Conservation (phyloP, 176 grass and related monocot species). For the Carex pumila region DNA sequence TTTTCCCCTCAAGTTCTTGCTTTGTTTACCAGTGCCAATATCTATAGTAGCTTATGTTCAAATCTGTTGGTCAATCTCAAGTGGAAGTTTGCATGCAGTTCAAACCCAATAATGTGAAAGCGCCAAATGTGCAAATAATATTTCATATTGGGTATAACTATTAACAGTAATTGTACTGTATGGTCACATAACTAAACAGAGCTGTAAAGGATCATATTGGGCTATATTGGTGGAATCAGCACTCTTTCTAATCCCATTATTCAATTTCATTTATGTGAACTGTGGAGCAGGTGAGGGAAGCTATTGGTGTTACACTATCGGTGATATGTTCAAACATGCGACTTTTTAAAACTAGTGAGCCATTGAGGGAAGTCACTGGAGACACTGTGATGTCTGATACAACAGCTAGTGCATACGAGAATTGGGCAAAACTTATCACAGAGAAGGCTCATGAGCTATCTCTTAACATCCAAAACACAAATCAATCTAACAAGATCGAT, state of each 20-base stretch:
- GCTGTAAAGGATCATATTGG: background rate
- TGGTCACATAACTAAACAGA: background rate
- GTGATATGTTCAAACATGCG: constrained; percentile 80
- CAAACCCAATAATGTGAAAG: background rate
- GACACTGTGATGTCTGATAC: constrained; percentile 45
- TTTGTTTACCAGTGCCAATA: background rate
- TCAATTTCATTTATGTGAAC: background rate
- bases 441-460: constrained; percentile 68
- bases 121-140: background rate
- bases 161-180: background rate
- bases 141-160: background rate
- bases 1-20: background rate
- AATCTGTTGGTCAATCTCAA: background rate
- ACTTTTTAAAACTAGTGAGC: constrained; percentile 31
- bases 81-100: background rate
- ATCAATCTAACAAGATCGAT: constrained; percentile 51
- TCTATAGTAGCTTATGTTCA: background rate
- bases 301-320: constrained; percentile 77
- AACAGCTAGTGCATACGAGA: constrained; percentile 27
- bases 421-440: constrained; percentile 62
- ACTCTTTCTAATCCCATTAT: background rate
- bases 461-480: constrained; percentile 64
- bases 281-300: constrained; percentile 72
- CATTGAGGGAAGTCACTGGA: constrained; percentile 19
- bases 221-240: background rate